Evolutionary conservation across 2,329 filamentous ascomycete species (phyloP), one percentile per base, ranked within the genome.

Genomic region (Lachnellula occidentalis): DNA sequence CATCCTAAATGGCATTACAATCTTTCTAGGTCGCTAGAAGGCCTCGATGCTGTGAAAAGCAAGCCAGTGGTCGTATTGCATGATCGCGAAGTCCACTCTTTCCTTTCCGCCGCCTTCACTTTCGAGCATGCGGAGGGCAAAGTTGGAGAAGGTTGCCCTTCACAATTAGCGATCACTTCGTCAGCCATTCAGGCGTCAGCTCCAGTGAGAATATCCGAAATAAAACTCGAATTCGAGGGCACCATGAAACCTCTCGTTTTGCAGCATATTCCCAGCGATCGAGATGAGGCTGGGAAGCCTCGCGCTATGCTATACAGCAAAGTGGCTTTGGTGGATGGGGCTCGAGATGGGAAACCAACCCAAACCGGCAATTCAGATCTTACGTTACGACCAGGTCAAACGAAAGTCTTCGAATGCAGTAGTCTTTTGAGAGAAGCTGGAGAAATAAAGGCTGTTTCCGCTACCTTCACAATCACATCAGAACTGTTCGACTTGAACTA

Each of bases 391-490:
- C 81, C 90, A 14, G 84, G 83, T 0, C 80, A 88, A 57, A 87
- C 78, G 8, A 83, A 81, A 51, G 81, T 92, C 1, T 86, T 88
- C 58, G 82, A 88, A 62, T 78, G 96, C 63, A 80, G 78, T 8
- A 80, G 90, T 55, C 81, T 86, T 2, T 78, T 96, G 15, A 83
- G 90, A 55, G 92, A 96, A 70, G 83, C 91, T 2, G 91, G 90
- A n/a, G 81, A 89, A 53, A 84, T 87, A 1, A 82, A 78, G 47
- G 83, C 88, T 4, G 76, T 79, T 4, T 83, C 82, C 1, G 80
- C 87, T 9, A 80, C 76, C 1, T 72, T 95, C 27, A 73, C 75
- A 1, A 71, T 94, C n/a, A 75, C 81, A 27, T 82, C 80, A 14
- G 78, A 85, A 0, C 71, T 76, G 0, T 95, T 92, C 61, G 76